phyloP scores from a whole-genome alignment of 495 filamentous ascomycete genomes.

The Aspergillus asperescens region DNA sequence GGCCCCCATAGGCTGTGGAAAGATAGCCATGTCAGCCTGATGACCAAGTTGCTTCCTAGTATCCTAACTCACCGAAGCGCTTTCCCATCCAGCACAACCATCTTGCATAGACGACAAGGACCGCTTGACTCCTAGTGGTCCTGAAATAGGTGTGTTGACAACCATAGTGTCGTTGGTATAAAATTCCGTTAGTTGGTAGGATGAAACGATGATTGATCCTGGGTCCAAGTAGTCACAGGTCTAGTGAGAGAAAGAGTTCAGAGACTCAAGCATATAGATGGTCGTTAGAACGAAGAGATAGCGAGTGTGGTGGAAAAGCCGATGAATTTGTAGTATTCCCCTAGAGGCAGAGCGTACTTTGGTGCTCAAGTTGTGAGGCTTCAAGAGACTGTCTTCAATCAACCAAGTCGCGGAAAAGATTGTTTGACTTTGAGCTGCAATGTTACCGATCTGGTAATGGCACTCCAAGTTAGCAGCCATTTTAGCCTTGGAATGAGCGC shows the following conservation, averaged over 20 bases:
- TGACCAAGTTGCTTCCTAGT: background rate
- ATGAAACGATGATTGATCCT: background rate
- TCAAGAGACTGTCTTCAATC: background rate
- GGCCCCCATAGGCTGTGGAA: constrained; percentile 29
- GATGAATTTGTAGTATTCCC: constrained; percentile 5
- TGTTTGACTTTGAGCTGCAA: constrained; percentile 9
- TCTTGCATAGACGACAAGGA: constrained; percentile 32
- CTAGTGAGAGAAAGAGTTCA: background rate
- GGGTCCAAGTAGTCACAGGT: background rate
- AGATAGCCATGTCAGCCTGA: background rate
- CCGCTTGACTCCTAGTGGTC: constrained; percentile 33
- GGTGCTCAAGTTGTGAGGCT: background rate
- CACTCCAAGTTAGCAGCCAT: constrained; percentile 12
- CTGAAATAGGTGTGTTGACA: constrained; percentile 26
- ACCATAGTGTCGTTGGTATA: constrained; percentile 29
- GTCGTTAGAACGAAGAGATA: background rate
- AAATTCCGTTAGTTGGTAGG: background rate
- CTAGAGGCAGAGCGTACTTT: background rate
- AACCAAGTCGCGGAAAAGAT: background rate
- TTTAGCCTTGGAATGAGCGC: constrained; percentile 8
- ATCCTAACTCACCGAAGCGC: constrained; percentile 29
- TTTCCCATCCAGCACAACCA: constrained; percentile 33
- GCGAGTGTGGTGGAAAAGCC: background rate
- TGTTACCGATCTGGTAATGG: constrained; percentile 11
- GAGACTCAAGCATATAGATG: constrained; percentile 7